Conservation (phyloP, 2,329 filamentous ascomycete genomes). For the Penicillium concentricum region DNA sequence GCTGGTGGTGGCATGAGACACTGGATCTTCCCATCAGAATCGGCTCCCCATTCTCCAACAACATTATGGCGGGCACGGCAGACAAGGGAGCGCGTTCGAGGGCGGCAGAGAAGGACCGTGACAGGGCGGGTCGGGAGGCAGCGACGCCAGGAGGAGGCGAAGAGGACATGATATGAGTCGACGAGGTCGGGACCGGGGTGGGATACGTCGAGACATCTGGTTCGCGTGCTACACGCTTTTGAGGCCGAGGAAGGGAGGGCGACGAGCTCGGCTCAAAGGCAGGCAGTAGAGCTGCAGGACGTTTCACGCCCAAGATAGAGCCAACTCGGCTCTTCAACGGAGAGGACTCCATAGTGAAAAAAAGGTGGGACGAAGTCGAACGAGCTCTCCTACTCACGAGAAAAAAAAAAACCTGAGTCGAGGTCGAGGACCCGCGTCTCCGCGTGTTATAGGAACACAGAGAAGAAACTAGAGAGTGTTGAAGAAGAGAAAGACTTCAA, state of each 20-base stretch:
- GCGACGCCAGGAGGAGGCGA: conserved; percentile 65
- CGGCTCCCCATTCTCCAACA: conserved; percentile 77
- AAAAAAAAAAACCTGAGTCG: conserved; percentile 22
- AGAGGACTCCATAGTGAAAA: conserved; percentile 41
- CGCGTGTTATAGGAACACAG: conserved; percentile 17
- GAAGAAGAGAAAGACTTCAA: conserved; percentile 11
- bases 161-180: conserved; percentile 84
- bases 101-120: conserved; percentile 58
- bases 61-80: conserved; percentile 76
- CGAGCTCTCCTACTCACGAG: conserved; percentile 14
- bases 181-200: conserved; percentile 90
- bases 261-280: conserved; percentile 53
- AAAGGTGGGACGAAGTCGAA: conserved; percentile 9
- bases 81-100: conserved; percentile 82
- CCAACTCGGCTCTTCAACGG: conserved; percentile 35
- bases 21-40: conserved; percentile 89
- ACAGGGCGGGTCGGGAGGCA: conserved; percentile 53
- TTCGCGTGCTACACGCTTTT: conserved; percentile 49
- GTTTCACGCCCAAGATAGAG: conserved; percentile 45
- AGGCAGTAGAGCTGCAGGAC: conserved; percentile 48
- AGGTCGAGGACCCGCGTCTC: conserved; percentile 27
- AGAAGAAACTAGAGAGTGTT: conserved; percentile 15
- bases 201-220: conserved; percentile 67
- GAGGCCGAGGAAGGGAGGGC: conserved; percentile 48
- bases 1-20: conserved; percentile 91